Base-by-base conservation (phyloP, 208 protist species). In the Leishmania guyanensis region DNA sequence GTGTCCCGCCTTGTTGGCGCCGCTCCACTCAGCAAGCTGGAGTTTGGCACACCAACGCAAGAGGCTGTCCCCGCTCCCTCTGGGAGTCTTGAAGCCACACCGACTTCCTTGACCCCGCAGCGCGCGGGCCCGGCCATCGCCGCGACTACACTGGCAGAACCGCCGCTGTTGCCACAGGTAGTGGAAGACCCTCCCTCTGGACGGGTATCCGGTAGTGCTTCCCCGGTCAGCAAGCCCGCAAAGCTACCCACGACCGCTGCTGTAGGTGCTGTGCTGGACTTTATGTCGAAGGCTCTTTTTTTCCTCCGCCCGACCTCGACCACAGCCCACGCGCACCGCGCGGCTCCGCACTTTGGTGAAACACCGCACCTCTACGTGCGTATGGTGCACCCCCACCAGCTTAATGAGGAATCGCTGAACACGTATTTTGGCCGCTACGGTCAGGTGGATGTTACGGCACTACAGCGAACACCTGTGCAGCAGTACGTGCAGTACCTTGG, bases 341-440 rank as follows among this genome's bases (percentile, higher is more conserved):
- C 43, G 43, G 33, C 76, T 2, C 77, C 62, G 39, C 53, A 75
- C 54, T 66, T 75, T 20, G 66, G 75, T 48, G 81, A 60, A 10
- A 89, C 74, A 43, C 65, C 69, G 20, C 76, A 86, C 20, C 73
- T 97, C 8, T 97, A 92, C 83, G 90, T 96, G n/a, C 94, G 94
- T 75, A 96, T 97, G 92, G 73, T 90, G 8, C 88, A 92, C 77
- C 81, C 89, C 20, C 80, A 87, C n/a, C 70, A 66, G 60, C 80
- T 94, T 4, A 93, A 97, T 79, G 93, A 97, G 74, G 92, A 97
- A 85, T 90, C 89, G 62, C 88, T 97, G 75, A 97, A 97, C 84
- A 83, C 91, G 10, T 97, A 90, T 86, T 96, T 97, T 89, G 94
- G 94, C 66, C 94, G 94, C 51, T 97, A 97, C 78, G 94, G 94